phyloP scores from a whole-genome alignment of 495 filamentous ascomycete species.

The Penicillium fimorum region DNA sequence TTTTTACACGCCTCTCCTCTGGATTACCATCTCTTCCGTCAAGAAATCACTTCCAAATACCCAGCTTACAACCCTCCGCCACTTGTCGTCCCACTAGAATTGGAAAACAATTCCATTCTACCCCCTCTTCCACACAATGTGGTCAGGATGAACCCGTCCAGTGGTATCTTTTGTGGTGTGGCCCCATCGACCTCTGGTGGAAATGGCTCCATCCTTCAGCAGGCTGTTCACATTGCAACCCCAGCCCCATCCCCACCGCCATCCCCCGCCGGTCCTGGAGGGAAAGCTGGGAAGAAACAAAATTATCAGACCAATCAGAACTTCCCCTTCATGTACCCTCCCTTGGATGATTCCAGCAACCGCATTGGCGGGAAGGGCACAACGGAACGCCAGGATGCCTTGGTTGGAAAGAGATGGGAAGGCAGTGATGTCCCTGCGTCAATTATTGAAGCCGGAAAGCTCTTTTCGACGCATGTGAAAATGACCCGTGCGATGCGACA shows the following conservation, averaged over 20 bases:
- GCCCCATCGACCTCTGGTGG: conserved; percentile 42
- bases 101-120: conserved; percentile 85
- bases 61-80: conserved; percentile 91
- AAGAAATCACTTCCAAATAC: conserved; percentile 98
- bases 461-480: conserved; percentile 84
- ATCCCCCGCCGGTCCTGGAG: conserved; percentile 80
- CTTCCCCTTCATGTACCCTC: conserved; percentile 96
- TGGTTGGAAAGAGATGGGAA: conserved; percentile 82
- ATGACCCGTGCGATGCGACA: conserved; percentile 90
- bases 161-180: conserved; percentile 42
- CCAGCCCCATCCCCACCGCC: conserved; percentile 96
- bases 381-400: conserved; percentile 68
- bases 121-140: conserved; percentile 78
- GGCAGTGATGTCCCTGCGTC: conserved; percentile 88
- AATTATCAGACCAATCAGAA: conserved; percentile 99
- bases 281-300: conserved; percentile 95
- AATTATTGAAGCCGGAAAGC: conserved; percentile 90
- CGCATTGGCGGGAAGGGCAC: conserved; percentile 82
- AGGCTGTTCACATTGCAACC: conserved; percentile 96
- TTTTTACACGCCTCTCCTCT: conserved; percentile 88
- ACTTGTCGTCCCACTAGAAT: conserved; percentile 77
- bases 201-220: conserved; percentile 82
- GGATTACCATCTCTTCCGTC: conserved; percentile 93
- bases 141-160: conserved; percentile 46
- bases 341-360: conserved; percentile 77